Evolutionary conservation across 139 green algal species (phyloP).

Genomic region (Chlorella vulgaris): DNA sequence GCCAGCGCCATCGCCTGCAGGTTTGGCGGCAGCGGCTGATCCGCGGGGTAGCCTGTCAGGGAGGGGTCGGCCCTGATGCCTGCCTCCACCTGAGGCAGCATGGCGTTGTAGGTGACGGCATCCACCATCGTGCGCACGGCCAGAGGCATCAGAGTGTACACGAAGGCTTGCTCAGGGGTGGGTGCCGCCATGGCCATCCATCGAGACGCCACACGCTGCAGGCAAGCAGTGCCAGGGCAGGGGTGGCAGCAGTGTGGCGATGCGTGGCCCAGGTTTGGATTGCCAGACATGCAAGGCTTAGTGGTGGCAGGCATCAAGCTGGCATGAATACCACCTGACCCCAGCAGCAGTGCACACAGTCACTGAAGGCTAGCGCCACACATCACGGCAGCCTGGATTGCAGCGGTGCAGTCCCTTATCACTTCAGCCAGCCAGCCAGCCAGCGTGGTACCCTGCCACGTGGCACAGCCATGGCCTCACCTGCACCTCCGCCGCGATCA

Average conservation of each 20-base stretch:
- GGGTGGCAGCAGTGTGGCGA: background rate
- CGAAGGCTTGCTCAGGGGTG: background rate
- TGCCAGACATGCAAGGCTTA: background rate
- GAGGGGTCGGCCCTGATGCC: background rate
- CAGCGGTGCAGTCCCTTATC: too few relatives aligned
- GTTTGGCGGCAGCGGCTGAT: background rate
- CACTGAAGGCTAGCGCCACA: too few relatives aligned
- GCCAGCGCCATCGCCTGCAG: background rate
- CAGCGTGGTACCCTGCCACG: background rate
- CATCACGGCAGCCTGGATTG: too few relatives aligned
- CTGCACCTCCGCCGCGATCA: background rate
- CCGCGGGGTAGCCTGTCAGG: background rate
- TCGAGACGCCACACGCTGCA: background rate
- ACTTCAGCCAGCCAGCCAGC: background rate
- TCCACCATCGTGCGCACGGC: constrained; percentile 6
- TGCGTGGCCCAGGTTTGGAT: background rate
- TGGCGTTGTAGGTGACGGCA: background rate
- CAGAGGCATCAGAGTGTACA: constrained; percentile 24
- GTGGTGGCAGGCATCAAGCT: background rate
- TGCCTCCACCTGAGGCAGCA: constrained; percentile 1
- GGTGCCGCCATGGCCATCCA: background rate
- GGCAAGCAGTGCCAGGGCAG: background rate
- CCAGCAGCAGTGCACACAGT: too few relatives aligned
- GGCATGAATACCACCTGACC: too few relatives aligned
- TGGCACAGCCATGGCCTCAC: background rate